These are phyloP conservation scores for Aspergillus hiratsukae DNA, from an alignment of 2,329 filamentous ascomycete genomes.

Conservation along the genomic window DNA sequence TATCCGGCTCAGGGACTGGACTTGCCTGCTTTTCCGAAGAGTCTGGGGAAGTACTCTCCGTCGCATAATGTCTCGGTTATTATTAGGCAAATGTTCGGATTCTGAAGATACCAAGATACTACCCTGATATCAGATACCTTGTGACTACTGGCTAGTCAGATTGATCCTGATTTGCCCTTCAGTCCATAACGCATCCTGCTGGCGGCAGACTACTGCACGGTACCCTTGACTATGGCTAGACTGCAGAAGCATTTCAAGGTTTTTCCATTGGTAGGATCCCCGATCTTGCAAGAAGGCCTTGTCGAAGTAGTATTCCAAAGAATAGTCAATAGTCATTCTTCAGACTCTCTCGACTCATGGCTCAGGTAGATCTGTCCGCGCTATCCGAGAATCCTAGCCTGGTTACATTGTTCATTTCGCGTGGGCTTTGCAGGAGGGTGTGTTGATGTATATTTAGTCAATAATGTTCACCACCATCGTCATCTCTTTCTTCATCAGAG, in stretches of 20 bases:
- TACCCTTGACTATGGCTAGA: neutral
- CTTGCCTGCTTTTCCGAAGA: neutral
- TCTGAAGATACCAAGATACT: neutral
- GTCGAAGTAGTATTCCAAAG: neutral
- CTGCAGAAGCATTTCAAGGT: neutral
- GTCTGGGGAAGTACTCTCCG: neutral
- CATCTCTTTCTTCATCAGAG: neutral
- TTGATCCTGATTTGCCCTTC: neutral
- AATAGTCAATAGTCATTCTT: too few relatives aligned
- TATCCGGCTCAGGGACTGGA: neutral
- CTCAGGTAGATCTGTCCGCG: neutral
- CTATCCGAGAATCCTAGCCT: neutral
- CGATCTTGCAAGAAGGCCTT: neutral
- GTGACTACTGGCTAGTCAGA: neutral
- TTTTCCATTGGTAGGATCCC: neutral
- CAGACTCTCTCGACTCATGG: neutral
- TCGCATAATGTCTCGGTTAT: neutral
- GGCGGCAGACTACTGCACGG: neutral
- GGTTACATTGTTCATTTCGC: neutral
- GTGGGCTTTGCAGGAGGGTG: neutral
- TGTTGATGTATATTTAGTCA: neutral
- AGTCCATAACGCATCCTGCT: neutral
- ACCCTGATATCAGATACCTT: neutral
- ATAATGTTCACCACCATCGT: neutral
- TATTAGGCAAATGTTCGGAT: neutral